A percentile compares a stretch with the other conserved stretches of the same genome.
Conservation (phyloP, 2,329 filamentous ascomycete genomes). For the Phaeoacremonium minimum region DNA sequence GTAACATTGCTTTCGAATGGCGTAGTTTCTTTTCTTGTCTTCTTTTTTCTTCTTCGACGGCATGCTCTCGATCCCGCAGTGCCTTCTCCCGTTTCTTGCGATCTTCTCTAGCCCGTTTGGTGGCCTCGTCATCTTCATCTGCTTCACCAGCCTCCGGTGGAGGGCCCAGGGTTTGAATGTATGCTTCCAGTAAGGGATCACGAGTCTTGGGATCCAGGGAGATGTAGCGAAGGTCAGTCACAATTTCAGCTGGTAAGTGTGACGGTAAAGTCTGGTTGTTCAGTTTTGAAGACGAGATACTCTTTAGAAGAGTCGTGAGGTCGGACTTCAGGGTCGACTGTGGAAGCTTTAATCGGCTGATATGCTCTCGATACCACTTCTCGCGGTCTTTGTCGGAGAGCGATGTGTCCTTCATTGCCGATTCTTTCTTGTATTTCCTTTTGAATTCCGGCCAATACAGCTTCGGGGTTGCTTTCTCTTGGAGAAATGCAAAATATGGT, state of each 20-base stretch:
- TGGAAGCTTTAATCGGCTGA: conserved; percentile 62
- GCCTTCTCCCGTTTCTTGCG: conserved; percentile 61
- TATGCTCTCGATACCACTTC: conserved; percentile 73
- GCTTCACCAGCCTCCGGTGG: conserved; percentile 40
- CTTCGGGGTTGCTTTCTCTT: conserved; percentile 80
- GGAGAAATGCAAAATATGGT: conserved; percentile 76
- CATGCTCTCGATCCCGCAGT: conserved; percentile 58
- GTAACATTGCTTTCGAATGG: conserved; percentile 54
- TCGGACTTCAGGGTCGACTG: conserved; percentile 65
- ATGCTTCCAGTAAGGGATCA: conserved; percentile 62
- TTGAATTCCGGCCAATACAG: conserved; percentile 98
- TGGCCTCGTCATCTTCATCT: conserved; percentile 46
- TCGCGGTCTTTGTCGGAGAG: conserved; percentile 74
- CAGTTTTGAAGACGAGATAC: conserved; percentile 52
- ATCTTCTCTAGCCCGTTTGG: conserved; percentile 43
- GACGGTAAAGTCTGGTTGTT: conserved; percentile 54
- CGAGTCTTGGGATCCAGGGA: conserved; percentile 57
- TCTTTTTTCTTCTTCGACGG: conserved; percentile 60
- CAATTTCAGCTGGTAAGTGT: conserved; percentile 56
- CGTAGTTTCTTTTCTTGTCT: conserved; percentile 55
- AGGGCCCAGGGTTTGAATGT: conserved; percentile 59
- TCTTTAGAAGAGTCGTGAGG: conserved; percentile 59
- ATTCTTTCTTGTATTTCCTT: conserved; percentile 80
- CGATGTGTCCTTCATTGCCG: conserved; percentile 70
- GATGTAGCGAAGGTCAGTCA: conserved; percentile 67